Evolutionary conservation across 805 yeast species (phyloP).

Genomic region (Pichia deserticola): DNA sequence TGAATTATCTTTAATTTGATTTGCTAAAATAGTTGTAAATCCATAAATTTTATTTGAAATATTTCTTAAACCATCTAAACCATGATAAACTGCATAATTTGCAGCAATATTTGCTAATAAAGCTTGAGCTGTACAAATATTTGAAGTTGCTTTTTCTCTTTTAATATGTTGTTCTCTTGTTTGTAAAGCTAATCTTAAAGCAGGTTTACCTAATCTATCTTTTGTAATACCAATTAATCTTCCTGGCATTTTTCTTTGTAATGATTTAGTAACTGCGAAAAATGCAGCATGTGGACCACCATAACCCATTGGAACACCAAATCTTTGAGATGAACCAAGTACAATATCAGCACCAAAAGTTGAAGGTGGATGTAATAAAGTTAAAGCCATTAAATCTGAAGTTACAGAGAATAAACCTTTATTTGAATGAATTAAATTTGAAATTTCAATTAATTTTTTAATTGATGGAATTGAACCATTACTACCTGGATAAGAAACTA

Average conservation of each 20-base stretch:
- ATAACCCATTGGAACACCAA: conserved; percentile 96
- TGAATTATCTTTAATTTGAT: conserved; percentile 35
- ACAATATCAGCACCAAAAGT: conserved; percentile 89
- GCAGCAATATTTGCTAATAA: conserved; percentile 92
- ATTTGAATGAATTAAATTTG: conserved; percentile 57
- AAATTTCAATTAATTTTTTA: conserved; percentile 43
- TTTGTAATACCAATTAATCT: conserved; percentile 89
- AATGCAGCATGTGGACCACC: conserved; percentile 99
- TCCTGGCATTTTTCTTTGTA: conserved; percentile 93
- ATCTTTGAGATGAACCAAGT: conserved; percentile 87
- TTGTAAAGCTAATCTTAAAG: conserved; percentile 87
- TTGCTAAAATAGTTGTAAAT: conserved; percentile 64
- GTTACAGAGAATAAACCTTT: conserved; percentile 81
- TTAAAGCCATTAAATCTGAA: conserved; percentile 86
- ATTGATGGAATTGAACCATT: conserved; percentile 59
- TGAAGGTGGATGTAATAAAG: conserved; percentile 77
- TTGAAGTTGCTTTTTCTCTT: conserved; percentile 95
- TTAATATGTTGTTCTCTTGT: conserved; percentile 98
- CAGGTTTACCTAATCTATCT: conserved; percentile 86
- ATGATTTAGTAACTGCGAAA: conserved; percentile 75
- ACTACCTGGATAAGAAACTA: conserved; percentile 87
- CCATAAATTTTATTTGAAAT: conserved; percentile 77
- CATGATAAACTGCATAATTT: conserved; percentile 94
- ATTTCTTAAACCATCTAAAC: conserved; percentile 73
- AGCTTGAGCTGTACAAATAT: conserved; percentile 98